phyloP scores from a whole-genome alignment of 1,139 yeast species.

The Wickerhamomyces sp. region DNA sequence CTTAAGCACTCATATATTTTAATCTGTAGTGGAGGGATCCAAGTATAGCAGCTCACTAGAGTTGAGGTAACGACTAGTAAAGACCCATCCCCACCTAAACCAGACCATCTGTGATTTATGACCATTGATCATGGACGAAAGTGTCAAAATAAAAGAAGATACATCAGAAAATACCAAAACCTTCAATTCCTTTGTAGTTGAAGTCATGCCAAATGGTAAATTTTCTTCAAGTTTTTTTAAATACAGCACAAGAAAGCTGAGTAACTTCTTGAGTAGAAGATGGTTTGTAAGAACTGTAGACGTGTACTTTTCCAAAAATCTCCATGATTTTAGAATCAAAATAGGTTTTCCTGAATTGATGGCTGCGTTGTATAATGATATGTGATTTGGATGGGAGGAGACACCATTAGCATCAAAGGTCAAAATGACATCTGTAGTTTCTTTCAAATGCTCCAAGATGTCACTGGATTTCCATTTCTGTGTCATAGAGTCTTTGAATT shows the following conservation, averaged over 20 bases:
- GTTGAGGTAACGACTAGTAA: slow-evolving; percentile 57
- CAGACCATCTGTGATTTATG: slow-evolving; percentile 92
- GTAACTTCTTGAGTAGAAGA: slow-evolving; percentile 1
- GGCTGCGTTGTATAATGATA: slow-evolving; percentile 53
- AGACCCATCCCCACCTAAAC: slow-evolving; percentile 90
- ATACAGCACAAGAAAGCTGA: not conserved
- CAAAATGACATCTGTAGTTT: slow-evolving; percentile 40
- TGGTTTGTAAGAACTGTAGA: slow-evolving; percentile 41
- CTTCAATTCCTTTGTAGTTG: not conserved
- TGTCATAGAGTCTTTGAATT: slow-evolving; percentile 68
- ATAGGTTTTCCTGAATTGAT: slow-evolving; percentile 30
- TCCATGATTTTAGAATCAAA: slow-evolving; percentile 41
- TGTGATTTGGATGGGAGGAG: slow-evolving; percentile 84
- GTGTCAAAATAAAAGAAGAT: slow-evolving; percentile 52
- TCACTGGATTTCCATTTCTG: slow-evolving; percentile 55
- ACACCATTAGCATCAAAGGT: slow-evolving; percentile 86
- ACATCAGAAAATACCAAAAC: slow-evolving; percentile 42
- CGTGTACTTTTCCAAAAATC: slow-evolving; percentile 47
- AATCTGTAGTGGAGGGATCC: not conserved
- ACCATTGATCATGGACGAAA: slow-evolving; percentile 76
- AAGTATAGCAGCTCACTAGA: slow-evolving; percentile 54
- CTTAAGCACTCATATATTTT: too few species aligned
- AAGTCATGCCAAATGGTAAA: not conserved
- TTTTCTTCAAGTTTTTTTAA: not conserved
- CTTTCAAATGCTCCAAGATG: slow-evolving; percentile 30